Percentiles rank a stretch among this genome's conserved stretches.
Evolutionary conservation across 106 monocot species (phyloP).

Genomic region (Chionographis japonica): DNA sequence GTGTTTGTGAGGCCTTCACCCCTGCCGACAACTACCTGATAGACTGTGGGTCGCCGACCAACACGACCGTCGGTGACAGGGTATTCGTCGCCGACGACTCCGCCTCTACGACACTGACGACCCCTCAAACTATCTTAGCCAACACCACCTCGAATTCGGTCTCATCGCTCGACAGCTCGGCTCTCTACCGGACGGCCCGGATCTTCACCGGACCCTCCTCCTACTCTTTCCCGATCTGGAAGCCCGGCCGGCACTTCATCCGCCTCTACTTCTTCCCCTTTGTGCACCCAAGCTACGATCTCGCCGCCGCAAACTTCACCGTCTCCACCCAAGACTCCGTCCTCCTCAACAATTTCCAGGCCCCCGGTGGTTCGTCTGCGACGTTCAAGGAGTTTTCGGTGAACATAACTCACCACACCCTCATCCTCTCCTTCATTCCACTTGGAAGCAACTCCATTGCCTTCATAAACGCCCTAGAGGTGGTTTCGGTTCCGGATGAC

Average conservation of each 20-base stretch:
- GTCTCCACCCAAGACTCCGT: slow-evolving; percentile 42
- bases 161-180: slow-evolving; percentile 19
- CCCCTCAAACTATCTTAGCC: slow-evolving; percentile 16
- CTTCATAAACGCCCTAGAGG: slow-evolving; percentile 69
- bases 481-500: slow-evolving; percentile 60
- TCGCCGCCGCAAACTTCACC: slow-evolving; percentile 38
- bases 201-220: slow-evolving; percentile 43
- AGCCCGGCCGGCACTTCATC: slow-evolving; percentile 50
- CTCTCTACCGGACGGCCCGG: slow-evolving; percentile 54
- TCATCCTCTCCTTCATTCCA: slow-evolving; percentile 45
- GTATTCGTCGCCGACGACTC: slow-evolving; percentile 39
- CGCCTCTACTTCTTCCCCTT: slow-evolving; percentile 82
- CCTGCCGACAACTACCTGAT: slow-evolving; percentile 70
- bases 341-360: slow-evolving; percentile 35
- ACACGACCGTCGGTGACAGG: slow-evolving; percentile 22
- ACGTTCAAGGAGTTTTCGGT: slow-evolving; percentile 48
- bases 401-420: slow-evolving; percentile 20
- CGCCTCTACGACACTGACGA: slow-evolving; percentile 8
- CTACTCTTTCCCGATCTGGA: slow-evolving; percentile 46
- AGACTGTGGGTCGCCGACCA: slow-evolving; percentile 47
- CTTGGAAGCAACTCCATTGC: slow-evolving; percentile 23
- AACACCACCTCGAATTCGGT: slow-evolving; percentile 16
- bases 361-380: slow-evolving; percentile 1
- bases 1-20: slow-evolving; percentile 18
- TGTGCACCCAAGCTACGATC: slow-evolving; percentile 31